Evolutionary conservation across 805 yeast genomes (phyloP), one percentile per base, ranked within the genome.

Genomic region (Ogataea polymorpha): DNA sequence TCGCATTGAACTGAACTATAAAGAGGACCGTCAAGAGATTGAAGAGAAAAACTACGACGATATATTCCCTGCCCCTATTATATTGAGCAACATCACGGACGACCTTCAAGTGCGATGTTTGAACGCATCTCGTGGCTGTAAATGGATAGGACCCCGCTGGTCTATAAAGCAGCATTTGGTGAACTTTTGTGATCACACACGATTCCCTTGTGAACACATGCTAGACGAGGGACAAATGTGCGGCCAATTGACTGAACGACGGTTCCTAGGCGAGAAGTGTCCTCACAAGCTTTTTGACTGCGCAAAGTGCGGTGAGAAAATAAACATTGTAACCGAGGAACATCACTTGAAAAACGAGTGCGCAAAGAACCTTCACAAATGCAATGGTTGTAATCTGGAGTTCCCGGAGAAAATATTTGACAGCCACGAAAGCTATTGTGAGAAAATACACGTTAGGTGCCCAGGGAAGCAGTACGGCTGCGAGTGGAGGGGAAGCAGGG

Each of bases 61-160:
- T 29, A 53, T 66, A 12, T 65, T 50, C 35, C 76, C 79, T 4
- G 74, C 86, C 2, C 86, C 87, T 0, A 70, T 78, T 16, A 61
- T 82, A 6, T 63, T 82, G 3, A 58, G 73, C n/a, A 78, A 79
- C 49, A 68, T 82, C 50, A 67, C 80, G 1, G 84, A 81, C 54
- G 86, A 80, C 30, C 65, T 81, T 33, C 61, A 66, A 33, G 86
- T 82, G 2, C 58, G 57, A 35, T 82, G 89, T 53, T 65, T 79
- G 36, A 75, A 77, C 49, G 36, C 48, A 6, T 61, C 54, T 28
- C 55, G 81, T 33, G 87, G 86, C 0, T 82, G 88, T 54, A 54
- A 45, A 1, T 75, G 80, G 77, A 51, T 48, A 5, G 84, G 82
- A 3, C 67, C 75, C 40, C 62, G 86, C 16, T 80, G 86, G 82